Percentiles rank a stretch among this genome's conserved stretches.
Evolutionary conservation across 306 rosid genomes (phyloP).

Genomic region (Oxytropis ochrocephala): DNA sequence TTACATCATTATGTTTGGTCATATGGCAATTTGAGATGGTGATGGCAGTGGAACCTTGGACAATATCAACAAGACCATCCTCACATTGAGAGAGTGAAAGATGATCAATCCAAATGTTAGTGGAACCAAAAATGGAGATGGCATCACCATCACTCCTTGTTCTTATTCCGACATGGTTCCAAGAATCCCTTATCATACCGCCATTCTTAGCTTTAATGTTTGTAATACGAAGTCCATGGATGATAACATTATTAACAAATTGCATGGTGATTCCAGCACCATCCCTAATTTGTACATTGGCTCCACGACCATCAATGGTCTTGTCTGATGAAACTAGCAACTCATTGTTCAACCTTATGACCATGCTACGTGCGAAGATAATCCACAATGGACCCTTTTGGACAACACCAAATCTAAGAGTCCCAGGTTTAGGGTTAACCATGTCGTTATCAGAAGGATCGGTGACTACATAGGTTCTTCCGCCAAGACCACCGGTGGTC

Average conservation of each 20-base stretch:
- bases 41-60: slow-evolving; percentile 16
- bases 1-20: slow-evolving; percentile 28
- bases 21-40: slow-evolving; percentile 26
- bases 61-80: slow-evolving; percentile 22
- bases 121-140: slow-evolving; percentile 3
- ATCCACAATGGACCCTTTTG: slow-evolving; percentile 21
- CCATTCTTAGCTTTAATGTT: not conserved
- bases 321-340: slow-evolving; percentile 12
- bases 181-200: slow-evolving; percentile 8
- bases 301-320: slow-evolving; percentile 23
- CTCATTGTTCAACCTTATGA: slow-evolving; percentile 7
- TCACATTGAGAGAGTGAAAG: slow-evolving; percentile 3
- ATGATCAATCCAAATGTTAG: slow-evolving; percentile 27
- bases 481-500: slow-evolving; percentile 14
- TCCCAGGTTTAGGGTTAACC: not conserved
- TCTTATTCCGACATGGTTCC: not conserved
- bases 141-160: slow-evolving; percentile 30
- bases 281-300: not conserved
- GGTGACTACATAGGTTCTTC: slow-evolving; percentile 13
- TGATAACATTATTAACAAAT: slow-evolving; percentile 11
- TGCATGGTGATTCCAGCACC: slow-evolving; percentile 24
- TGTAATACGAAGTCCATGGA: slow-evolving; percentile 3
- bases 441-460: not conserved
- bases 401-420: not conserved
- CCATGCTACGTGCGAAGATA: not conserved